Percentiles rank a stretch among this genome's conserved stretches.
Evolutionary conservation across 192 early-diverging fungal species (phyloP).

Genomic region (Rhizophagus prolifer): DNA sequence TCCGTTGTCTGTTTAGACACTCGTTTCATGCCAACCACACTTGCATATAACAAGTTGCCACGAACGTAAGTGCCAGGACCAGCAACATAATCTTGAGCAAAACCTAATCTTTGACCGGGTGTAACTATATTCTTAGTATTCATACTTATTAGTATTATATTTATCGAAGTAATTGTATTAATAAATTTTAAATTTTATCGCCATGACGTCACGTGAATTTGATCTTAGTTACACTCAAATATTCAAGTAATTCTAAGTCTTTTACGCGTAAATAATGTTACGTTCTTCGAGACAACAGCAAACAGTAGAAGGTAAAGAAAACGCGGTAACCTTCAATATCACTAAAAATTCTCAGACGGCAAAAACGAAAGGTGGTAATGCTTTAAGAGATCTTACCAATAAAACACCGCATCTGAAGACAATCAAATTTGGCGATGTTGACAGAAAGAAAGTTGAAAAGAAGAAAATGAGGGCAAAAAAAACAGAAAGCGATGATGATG

Average conservation of each 20-base stretch:
- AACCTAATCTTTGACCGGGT: slow-evolving; percentile 76
- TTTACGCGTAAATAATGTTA: too few relatives aligned
- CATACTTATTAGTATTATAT: too few relatives aligned
- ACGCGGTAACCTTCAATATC: too few relatives aligned
- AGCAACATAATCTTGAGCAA: slow-evolving; percentile 62
- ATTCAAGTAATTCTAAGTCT: too few relatives aligned
- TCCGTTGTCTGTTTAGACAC: neutral
- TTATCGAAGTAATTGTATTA: too few relatives aligned
- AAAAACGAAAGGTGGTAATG: neutral
- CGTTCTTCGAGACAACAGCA: too few relatives aligned
- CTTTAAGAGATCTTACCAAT: neutral
- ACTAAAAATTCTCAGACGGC: too few relatives aligned
- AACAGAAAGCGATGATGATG: neutral
- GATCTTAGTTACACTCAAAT: too few relatives aligned
- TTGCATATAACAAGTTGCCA: slow-evolving; percentile 70
- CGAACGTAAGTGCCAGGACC: slow-evolving; percentile 76
- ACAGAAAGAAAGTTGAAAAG: neutral
- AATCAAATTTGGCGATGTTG: neutral
- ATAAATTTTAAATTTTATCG: too few relatives aligned
- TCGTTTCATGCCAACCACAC: slow-evolving; percentile 49
- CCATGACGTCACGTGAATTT: too few relatives aligned
- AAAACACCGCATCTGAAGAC: neutral
- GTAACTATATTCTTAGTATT: slow-evolving; percentile 51
- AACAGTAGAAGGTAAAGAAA: too few relatives aligned
- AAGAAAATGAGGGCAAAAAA: neutral